phyloP scores from a whole-genome alignment of 2,329 filamentous ascomycete species.

The Colletotrichum sp. region DNA sequence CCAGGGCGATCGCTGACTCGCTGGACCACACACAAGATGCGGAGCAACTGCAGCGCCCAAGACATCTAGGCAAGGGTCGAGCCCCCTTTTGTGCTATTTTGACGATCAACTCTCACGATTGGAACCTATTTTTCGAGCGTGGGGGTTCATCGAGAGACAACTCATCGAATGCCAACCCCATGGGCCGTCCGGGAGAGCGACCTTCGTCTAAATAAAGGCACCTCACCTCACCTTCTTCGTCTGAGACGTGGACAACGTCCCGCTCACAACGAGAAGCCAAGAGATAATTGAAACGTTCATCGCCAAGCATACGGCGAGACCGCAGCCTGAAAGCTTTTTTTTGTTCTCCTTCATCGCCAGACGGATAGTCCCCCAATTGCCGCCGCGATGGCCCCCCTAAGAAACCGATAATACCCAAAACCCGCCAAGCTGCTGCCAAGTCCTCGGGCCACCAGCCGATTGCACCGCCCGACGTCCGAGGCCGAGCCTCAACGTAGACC shows the following conservation, averaged over 20 bases:
- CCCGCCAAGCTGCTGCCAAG: conserved; percentile 17
- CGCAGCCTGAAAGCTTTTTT: background rate
- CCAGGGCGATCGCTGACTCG: conserved; percentile 3
- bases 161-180: background rate
- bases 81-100: conserved; percentile 16
- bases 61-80: background rate
- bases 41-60: background rate
- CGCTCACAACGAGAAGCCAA: conserved; percentile 1
- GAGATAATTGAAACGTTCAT: conserved; percentile 17
- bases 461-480: background rate
- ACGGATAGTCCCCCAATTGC: background rate
- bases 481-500: background rate
- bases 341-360: background rate
- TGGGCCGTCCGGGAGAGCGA: background rate
- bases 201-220: conserved; percentile 5
- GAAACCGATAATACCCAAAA: conserved; percentile 9
- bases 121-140: background rate
- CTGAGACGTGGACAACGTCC: conserved; percentile 5
- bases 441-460: conserved; percentile 2
- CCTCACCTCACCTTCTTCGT: background rate
- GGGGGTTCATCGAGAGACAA: background rate
- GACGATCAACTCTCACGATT: conserved; percentile 1
- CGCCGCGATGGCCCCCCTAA: background rate
- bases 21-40: background rate
- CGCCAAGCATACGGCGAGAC: conserved; percentile 6